Evolutionary conservation across 805 yeast genomes (phyloP).

Genomic region (Suhomyces faveliae): DNA sequence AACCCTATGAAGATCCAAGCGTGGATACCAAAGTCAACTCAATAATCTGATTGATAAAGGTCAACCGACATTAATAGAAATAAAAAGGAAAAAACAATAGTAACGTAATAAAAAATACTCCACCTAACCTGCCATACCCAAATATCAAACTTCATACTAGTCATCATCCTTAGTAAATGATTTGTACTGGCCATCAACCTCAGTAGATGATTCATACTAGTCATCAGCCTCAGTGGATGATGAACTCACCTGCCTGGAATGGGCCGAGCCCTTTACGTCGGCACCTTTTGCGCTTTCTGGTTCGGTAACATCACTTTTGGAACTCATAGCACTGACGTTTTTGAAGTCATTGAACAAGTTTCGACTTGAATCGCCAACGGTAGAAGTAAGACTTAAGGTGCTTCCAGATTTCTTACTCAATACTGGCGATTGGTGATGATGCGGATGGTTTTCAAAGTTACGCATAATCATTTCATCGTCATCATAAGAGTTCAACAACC

Average conservation of each 20-base stretch:
- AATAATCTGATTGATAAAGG: neutral
- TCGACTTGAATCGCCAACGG: conserved; percentile 13
- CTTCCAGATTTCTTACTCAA: conserved; percentile 4
- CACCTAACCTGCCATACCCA: too few relatives aligned
- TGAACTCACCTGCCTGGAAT: conserved; percentile 2
- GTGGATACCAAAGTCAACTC: too few relatives aligned
- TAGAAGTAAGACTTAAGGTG: conserved; percentile 4
- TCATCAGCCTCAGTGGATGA: conserved; percentile 13
- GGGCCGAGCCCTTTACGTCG: neutral
- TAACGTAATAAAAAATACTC: neutral
- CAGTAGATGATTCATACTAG: neutral
- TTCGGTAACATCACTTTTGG: conserved; percentile 3
- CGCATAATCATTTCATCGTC: conserved; percentile 47
- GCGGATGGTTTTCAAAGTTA: conserved; percentile 32
- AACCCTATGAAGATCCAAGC: too few relatives aligned
- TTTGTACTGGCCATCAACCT: neutral
- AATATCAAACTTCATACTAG: neutral
- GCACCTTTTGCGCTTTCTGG: neutral
- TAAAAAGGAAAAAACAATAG: neutral
- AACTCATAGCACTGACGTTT: conserved; percentile 12
- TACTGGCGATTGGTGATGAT: conserved; percentile 13
- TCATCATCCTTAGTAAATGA: neutral
- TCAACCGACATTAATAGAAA: neutral
- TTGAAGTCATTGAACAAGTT: conserved; percentile 21
- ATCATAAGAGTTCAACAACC: conserved; percentile 38